Evolutionary conservation across 495 filamentous ascomycete genomes (phyloP), one percentile per base, ranked within the genome.

Genomic region (Pyronema domesticum): DNA sequence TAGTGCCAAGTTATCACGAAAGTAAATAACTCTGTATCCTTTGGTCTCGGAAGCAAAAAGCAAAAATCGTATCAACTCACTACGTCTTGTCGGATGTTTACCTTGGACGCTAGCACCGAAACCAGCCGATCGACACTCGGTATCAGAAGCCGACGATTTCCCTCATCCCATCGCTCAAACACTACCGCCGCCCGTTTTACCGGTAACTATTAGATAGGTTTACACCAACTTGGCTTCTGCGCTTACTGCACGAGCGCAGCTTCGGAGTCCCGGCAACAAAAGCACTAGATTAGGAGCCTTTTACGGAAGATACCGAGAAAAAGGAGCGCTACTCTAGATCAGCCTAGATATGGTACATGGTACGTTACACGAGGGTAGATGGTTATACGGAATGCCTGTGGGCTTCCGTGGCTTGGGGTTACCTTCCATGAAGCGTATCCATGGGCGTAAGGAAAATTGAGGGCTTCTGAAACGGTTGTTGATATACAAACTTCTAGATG

Each of bases 281-380:
- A 30, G 23, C 23, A 30, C 23, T 30, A 30, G 2, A 30, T 30
- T 5, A 30, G 23, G 23, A 30, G 23, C 39, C 39, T 13, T 10
- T n/a, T 14, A 23, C 45, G 45, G 45, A 47, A 47, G 45, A 15
- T 47, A 15, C 45, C 45, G 45, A 47, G 18, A 47, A 47, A 47
- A 47, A 47, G 17, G n/a, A 47, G n/a, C 18, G 45, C 18, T 47
- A 14, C 18, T 2, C 18, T 47, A 14, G 14, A 10, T 47, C 11
- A 10, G 14, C 9, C 45, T 19, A 40, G 37, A 46, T 46, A 46
- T 17, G 15, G 10, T 46, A 8, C 18, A 47, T 19, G 10, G 10
- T 23, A 47, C 11, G 45, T 19, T 10, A 19, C 9, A 10, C 45
- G 13, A 19, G 10, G 45, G 9, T n/a, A n/a, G n/a, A n/a, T n/a